Conservation (phyloP, 2,329 filamentous ascomycete species). For the Fusarium citri region DNA sequence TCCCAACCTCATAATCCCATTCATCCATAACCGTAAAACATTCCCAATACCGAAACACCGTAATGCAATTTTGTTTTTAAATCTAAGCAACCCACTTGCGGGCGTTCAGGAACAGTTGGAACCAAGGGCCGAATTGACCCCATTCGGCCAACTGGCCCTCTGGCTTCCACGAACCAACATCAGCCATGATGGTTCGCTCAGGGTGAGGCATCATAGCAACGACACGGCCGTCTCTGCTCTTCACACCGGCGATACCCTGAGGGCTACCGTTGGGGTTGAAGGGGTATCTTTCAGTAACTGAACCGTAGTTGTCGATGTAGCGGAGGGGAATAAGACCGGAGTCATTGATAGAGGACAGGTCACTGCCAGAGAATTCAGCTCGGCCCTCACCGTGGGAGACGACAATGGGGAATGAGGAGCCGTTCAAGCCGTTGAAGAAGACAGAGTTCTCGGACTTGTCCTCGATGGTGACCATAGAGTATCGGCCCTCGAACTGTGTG, state of each 20-base stretch:
- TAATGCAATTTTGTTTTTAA: slow-evolving; percentile 22
- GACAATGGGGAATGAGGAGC: slow-evolving; percentile 46
- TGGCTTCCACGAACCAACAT: slow-evolving; percentile 81
- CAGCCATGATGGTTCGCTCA: slow-evolving; percentile 86
- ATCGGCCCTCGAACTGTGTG: slow-evolving; percentile 47
- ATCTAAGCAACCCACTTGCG: slow-evolving; percentile 82
- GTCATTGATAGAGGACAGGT: slow-evolving; percentile 66
- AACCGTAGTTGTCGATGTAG: slow-evolving; percentile 84
- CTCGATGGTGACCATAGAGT: slow-evolving; percentile 44
- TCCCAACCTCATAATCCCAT: slow-evolving; percentile 13
- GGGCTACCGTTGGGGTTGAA: slow-evolving; percentile 89
- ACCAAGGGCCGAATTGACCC: slow-evolving; percentile 88
- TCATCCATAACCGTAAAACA: slow-evolving; percentile 10
- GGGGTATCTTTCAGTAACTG: slow-evolving; percentile 84
- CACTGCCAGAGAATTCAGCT: slow-evolving; percentile 73
- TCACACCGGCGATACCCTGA: slow-evolving; percentile 82
- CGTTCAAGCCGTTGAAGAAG: slow-evolving; percentile 44
- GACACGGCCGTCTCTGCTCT: slow-evolving; percentile 81
- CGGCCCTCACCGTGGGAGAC: slow-evolving; percentile 70
- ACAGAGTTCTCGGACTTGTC: slow-evolving; percentile 44
- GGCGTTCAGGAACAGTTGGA: slow-evolving; percentile 86
- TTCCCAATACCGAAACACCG: slow-evolving; percentile 34
- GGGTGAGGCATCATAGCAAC: slow-evolving; percentile 94
- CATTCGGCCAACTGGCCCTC: slow-evolving; percentile 68
- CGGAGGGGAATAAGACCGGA: slow-evolving; percentile 79